These are phyloP conservation scores for Trichoderma gamsii DNA, from an alignment of 495 filamentous ascomycete genomes.

Conservation along the genomic window DNA sequence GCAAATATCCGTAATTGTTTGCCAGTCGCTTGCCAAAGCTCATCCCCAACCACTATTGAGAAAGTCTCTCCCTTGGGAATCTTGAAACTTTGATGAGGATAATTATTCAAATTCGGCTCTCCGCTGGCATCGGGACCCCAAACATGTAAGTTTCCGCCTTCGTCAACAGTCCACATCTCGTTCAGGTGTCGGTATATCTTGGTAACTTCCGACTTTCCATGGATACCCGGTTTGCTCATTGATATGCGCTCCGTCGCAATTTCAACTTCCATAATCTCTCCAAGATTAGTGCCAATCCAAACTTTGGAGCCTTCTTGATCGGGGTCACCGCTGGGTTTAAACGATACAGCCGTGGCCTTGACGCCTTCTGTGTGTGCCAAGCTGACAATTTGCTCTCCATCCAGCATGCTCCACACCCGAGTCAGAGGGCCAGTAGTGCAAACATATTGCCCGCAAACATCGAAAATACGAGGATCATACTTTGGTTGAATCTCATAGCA, in stretches of 20 bases:
- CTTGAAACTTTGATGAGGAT: conserved; percentile 56
- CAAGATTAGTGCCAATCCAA: conserved; percentile 86
- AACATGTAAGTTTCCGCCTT: conserved; percentile 78
- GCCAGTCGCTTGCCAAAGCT: conserved; percentile 82
- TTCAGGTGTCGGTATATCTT: conserved; percentile 81
- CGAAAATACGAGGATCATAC: conserved; percentile 78
- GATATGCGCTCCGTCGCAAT: conserved; percentile 62
- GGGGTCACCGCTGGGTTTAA: conserved; percentile 69
- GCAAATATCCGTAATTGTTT: conserved; percentile 82
- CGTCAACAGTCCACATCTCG: conserved; percentile 92
- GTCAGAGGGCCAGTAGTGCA: conserved; percentile 82
- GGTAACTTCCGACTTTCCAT: conserved; percentile 74
- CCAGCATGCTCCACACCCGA: conserved; percentile 76
- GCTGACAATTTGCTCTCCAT: conserved; percentile 74
- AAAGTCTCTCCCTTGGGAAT: conserved; percentile 78
- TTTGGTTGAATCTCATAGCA: conserved; percentile 71
- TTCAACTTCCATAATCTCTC: conserved; percentile 85
- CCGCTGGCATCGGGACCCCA: conserved; percentile 79
- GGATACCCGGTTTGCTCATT: conserved; percentile 59
- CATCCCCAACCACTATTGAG: conserved; percentile 72
- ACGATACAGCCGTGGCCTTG: conserved; percentile 72
- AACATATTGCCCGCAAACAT: conserved; percentile 79
- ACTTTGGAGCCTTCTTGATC: conserved; percentile 74
- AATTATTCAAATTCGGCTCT: conserved; percentile 62
- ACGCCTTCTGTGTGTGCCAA: conserved; percentile 71